phyloP scores from a whole-genome alignment of 1,284 basidiomycete genomes.

The Cryptococcus jaspeensis region DNA sequence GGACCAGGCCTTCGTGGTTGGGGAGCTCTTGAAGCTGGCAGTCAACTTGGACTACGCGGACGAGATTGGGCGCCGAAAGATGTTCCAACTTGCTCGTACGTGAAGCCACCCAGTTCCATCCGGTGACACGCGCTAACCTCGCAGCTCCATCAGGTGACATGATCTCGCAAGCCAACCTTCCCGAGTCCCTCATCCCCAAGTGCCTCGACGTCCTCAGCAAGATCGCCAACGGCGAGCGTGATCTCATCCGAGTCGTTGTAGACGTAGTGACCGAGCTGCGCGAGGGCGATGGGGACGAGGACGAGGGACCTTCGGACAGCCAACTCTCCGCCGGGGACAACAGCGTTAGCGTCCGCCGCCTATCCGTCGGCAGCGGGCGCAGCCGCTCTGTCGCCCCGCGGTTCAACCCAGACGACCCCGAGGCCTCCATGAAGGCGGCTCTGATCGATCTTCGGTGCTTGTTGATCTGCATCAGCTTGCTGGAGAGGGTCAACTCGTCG shows the following conservation, averaged over 20 bases:
- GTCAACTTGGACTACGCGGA: constrained; percentile 88
- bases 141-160: constrained; percentile 63
- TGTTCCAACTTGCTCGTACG: constrained; percentile 81
- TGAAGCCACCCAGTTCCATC: constrained; percentile 23
- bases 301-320: constrained; percentile 26
- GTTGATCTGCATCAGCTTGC: constrained; percentile 83
- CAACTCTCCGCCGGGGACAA: constrained; percentile 21
- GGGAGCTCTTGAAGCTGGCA: constrained; percentile 77
- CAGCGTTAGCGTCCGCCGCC: constrained; percentile 3
- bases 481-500: constrained; percentile 87
- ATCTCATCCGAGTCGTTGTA: constrained; percentile 89
- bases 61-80: constrained; percentile 89
- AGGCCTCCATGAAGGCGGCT: constrained; percentile 55
- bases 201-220: constrained; percentile 85
- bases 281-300: constrained; percentile 56
- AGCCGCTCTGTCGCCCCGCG: constrained; percentile 15
- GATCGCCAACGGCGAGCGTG: constrained; percentile 79
- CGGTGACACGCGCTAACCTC: not conserved
- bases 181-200: constrained; percentile 71
- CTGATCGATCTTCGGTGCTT: constrained; percentile 78
- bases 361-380: constrained; percentile 9
- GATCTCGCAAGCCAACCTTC: constrained; percentile 77
- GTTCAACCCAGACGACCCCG: constrained; percentile 29
- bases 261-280: constrained; percentile 87
- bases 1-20: constrained; percentile 65